A percentile compares a stretch with the other conserved stretches of the same genome.
Evolutionary conservation across 164 flowering plant species (phyloP).

Genomic region (Aristolochia californica): DNA sequence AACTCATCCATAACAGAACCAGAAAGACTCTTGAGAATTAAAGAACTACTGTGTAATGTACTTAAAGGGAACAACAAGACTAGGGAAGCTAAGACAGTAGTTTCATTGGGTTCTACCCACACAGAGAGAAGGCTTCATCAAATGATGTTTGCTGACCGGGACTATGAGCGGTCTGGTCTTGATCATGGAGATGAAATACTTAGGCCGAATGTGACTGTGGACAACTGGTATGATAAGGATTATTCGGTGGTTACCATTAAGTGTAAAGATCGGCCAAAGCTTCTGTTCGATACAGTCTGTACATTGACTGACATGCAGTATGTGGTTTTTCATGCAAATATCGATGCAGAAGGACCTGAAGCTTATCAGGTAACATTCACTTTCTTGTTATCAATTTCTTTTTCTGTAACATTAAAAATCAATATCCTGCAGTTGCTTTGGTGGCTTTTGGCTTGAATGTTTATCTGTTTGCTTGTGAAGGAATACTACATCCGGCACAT

Average conservation of each 20-base stretch:
- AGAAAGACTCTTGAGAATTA: constrained; percentile 45
- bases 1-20: constrained; percentile 49
- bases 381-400: background rate
- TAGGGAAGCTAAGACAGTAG: constrained; percentile 57
- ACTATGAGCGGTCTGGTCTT: constrained; percentile 41
- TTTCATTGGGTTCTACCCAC: constrained; percentile 48
- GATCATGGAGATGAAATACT: constrained; percentile 31
- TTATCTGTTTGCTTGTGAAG: constrained; percentile 21
- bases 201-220: constrained; percentile 59
- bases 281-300: constrained; percentile 77
- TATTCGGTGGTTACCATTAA: constrained; percentile 73
- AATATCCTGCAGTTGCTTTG: background rate
- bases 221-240: constrained; percentile 67
- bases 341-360: constrained; percentile 64
- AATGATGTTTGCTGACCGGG: constrained; percentile 90
- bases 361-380: constrained; percentile 59
- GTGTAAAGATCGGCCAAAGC: constrained; percentile 81
- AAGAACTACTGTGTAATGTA: constrained; percentile 59
- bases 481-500: constrained; percentile 70
- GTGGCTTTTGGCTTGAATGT: background rate
- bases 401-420: background rate
- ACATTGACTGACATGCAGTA: constrained; percentile 94
- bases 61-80: constrained; percentile 56
- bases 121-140: constrained; percentile 90
- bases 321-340: constrained; percentile 81